Evolutionary conservation across 306 rosid species (phyloP).

Genomic region (Dalbergia cultrata): DNA sequence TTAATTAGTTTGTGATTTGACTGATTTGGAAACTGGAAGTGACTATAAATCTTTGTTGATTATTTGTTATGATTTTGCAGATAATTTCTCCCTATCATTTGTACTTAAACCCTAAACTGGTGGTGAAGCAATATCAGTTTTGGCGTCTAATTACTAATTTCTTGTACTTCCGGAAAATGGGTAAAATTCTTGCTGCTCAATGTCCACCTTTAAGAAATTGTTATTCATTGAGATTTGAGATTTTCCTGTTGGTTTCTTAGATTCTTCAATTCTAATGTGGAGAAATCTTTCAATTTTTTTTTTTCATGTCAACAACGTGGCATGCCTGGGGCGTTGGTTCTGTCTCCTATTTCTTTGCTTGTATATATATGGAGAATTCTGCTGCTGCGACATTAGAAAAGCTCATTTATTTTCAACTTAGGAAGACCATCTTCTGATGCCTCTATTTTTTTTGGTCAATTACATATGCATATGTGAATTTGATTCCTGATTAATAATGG

Average conservation of each 20-base stretch:
- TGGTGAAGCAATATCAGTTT: constrained; percentile 86
- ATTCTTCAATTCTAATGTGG: not conserved
- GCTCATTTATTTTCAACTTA: not conserved
- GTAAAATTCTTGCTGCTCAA: constrained; percentile 47
- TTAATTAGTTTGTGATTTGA: constrained; percentile 19
- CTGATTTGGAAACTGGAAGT: constrained; percentile 24
- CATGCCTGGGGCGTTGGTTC: not conserved
- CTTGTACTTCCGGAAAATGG: constrained; percentile 94
- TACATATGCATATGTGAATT: not conserved
- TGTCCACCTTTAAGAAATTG: not conserved
- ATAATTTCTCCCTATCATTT: constrained; percentile 90
- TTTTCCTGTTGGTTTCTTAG: not conserved
- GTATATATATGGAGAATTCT: constrained; percentile 1
- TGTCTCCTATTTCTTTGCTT: not conserved
- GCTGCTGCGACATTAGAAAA: not conserved
- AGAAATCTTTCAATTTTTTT: too few species aligned
- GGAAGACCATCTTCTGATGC: not conserved
- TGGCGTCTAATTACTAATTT: constrained; percentile 97
- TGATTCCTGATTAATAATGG: not conserved
- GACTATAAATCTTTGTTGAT: constrained; percentile 7
- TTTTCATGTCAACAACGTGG: not conserved
- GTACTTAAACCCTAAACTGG: constrained; percentile 86
- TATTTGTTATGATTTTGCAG: constrained; percentile 56
- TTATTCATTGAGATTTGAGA: not conserved
- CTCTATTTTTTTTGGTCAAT: not conserved